Percentiles rank a stretch among this genome's conserved stretches.
phyloP scores from a whole-genome alignment of 768 basidiomycete species.

The Tylopilus subfusipes region DNA sequence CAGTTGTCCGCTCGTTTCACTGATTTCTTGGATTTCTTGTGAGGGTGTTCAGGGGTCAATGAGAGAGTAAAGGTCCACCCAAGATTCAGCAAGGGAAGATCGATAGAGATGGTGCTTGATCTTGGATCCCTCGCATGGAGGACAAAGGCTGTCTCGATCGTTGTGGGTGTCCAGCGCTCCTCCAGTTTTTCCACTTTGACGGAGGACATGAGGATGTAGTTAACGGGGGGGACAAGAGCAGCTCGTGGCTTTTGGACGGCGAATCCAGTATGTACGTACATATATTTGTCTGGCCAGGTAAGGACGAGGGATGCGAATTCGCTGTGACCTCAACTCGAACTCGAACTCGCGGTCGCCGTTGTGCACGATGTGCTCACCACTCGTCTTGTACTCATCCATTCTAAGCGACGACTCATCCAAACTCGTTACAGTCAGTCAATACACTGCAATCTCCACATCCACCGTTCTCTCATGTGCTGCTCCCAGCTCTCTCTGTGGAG shows the following conservation, averaged over 20 bases:
- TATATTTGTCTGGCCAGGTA: no score
- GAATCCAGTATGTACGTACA: no score
- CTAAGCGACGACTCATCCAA: constrained; percentile 44
- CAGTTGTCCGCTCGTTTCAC: not conserved
- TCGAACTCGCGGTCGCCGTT: constrained; percentile 10
- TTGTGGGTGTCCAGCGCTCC: constrained; percentile 15
- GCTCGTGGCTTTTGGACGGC: not conserved
- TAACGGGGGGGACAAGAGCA: not conserved
- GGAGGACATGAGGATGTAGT: not conserved
- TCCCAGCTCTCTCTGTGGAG: constrained; percentile 17
- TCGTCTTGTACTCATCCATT: constrained; percentile 23
- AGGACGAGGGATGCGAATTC: no score
- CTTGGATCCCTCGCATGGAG: no score
- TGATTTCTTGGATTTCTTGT: not conserved
- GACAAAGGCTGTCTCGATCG: constrained; percentile 7
- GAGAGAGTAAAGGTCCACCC: constrained; percentile 19
- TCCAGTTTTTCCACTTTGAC: constrained; percentile 2
- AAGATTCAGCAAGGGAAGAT: constrained; percentile 8
- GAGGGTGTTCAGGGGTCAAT: not conserved
- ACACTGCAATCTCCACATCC: constrained; percentile 41
- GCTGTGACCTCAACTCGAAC: no score
- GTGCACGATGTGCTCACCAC: constrained; percentile 28
- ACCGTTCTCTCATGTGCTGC: constrained; percentile 24
- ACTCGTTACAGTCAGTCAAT: constrained; percentile 65
- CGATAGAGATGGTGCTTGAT: not conserved